phyloP scores from a whole-genome alignment of 495 filamentous ascomycete species.

The Gamarada debralockiae region DNA sequence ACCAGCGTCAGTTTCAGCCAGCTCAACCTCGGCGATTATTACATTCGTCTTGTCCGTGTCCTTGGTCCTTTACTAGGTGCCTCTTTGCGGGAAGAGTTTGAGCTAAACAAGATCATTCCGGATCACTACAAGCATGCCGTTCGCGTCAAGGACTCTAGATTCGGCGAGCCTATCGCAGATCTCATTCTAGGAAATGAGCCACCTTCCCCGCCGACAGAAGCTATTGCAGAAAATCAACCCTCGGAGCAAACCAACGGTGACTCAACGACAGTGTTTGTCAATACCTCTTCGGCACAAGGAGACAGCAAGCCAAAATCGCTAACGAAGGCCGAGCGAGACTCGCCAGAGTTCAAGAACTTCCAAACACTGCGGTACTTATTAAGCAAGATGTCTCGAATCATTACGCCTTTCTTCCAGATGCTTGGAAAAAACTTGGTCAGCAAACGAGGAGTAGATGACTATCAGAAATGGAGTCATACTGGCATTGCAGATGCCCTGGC shows the following conservation, averaged over 20 bases:
- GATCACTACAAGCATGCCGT: slow-evolving; percentile 63
- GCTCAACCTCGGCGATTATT: slow-evolving; percentile 79
- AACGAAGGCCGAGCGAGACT: slow-evolving; percentile 34
- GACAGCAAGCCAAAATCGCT: slow-evolving; percentile 19
- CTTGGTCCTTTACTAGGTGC: slow-evolving; percentile 74
- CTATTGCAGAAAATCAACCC: background rate
- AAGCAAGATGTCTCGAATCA: slow-evolving; percentile 64
- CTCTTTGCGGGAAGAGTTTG: slow-evolving; percentile 79
- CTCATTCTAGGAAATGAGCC: slow-evolving; percentile 28
- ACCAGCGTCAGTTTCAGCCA: slow-evolving; percentile 54
- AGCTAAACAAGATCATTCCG: slow-evolving; percentile 62
- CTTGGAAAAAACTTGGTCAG: slow-evolving; percentile 76
- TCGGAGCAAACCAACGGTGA: slow-evolving; percentile 1
- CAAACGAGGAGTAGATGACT: slow-evolving; percentile 61
- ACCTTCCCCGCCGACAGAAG: slow-evolving; percentile 10
- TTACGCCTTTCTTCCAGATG: slow-evolving; percentile 71
- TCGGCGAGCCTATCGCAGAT: slow-evolving; percentile 40
- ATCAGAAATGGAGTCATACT: slow-evolving; percentile 60
- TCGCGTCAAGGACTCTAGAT: slow-evolving; percentile 43
- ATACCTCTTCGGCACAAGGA: background rate
- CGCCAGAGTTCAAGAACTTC: slow-evolving; percentile 67
- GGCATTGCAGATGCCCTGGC: slow-evolving; percentile 78
- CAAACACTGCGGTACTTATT: slow-evolving; percentile 71
- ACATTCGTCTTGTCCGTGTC: slow-evolving; percentile 59
- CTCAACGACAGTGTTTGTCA: slow-evolving; percentile 3